Conservation (phyloP, 441 rosid species). For the Croton laevigatus region DNA sequence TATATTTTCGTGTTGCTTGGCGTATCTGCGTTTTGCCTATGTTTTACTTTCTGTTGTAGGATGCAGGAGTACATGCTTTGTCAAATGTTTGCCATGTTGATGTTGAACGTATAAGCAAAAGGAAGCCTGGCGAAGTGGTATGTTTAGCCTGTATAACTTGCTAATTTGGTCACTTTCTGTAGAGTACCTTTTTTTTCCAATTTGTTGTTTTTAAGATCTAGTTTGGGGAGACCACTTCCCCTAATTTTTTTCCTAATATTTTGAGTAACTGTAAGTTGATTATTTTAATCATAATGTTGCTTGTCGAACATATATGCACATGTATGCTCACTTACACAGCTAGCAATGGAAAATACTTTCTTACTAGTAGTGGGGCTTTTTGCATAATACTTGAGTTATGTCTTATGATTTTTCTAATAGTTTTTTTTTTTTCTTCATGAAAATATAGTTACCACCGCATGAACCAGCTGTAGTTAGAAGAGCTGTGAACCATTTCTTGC, state of each 20-base stretch:
- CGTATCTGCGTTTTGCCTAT: no score
- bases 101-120: slow-evolving; percentile 82
- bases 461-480: slow-evolving; percentile 80
- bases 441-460: slow-evolving; percentile 84
- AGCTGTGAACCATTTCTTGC: slow-evolving; percentile 94
- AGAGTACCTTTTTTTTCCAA: background rate
- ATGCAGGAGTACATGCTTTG: slow-evolving; percentile 98
- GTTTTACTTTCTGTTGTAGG: slow-evolving; percentile 39
- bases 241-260: background rate
- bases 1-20: no score
- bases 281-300: background rate
- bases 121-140: slow-evolving; percentile 95
- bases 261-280: background rate
- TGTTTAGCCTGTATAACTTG: slow-evolving; percentile 11
- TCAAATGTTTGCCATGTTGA: slow-evolving; percentile 96
- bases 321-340: background rate
- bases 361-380: background rate
- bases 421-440: slow-evolving; percentile 16
- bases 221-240: background rate
- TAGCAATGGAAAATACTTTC: background rate
- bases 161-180: background rate
- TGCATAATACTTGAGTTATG: background rate
- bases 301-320: background rate
- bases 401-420: background rate
- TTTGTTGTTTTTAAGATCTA: background rate